Percentiles rank a stretch among this genome's conserved stretches.
phyloP scores from a whole-genome alignment of 169 alveolate species.

The Plasmodium chabaudi region DNA sequence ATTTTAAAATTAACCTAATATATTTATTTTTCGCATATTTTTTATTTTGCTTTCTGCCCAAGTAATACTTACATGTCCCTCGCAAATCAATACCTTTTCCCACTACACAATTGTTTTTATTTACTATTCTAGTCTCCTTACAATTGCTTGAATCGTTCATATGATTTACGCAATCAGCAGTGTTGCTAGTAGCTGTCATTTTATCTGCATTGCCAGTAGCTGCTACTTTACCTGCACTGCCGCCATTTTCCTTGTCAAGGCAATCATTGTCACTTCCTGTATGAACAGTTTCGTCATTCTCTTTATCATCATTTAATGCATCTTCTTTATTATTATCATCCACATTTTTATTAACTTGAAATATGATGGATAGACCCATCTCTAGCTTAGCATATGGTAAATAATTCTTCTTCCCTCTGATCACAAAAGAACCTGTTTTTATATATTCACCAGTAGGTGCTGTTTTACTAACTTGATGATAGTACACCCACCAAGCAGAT shows the following conservation, averaged over 20 bases:
- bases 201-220: neutral
- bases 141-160: too few species aligned
- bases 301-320: slow-evolving; percentile 8
- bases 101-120: too few species aligned
- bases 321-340: slow-evolving; percentile 8
- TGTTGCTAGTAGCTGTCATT: too few species aligned
- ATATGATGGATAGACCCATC: slow-evolving; percentile 94
- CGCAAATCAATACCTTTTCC: too few species aligned
- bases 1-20: neutral
- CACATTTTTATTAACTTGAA: slow-evolving; percentile 62
- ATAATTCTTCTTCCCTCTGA: slow-evolving; percentile 96
- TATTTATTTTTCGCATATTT: neutral
- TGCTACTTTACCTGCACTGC: neutral
- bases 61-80: neutral
- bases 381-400: slow-evolving; percentile 93
- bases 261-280: neutral
- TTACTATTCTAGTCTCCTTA: too few species aligned
- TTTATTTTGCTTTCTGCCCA: neutral
- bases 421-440: slow-evolving; percentile 95
- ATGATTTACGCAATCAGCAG: too few species aligned
- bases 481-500: slow-evolving; percentile 97
- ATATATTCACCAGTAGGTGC: slow-evolving; percentile 96
- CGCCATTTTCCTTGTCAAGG: neutral
- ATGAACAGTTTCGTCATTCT: neutral
- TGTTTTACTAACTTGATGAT: slow-evolving; percentile 96